phyloP scores from a whole-genome alignment of 805 yeast species.

The Metschnikowia proteae region DNA sequence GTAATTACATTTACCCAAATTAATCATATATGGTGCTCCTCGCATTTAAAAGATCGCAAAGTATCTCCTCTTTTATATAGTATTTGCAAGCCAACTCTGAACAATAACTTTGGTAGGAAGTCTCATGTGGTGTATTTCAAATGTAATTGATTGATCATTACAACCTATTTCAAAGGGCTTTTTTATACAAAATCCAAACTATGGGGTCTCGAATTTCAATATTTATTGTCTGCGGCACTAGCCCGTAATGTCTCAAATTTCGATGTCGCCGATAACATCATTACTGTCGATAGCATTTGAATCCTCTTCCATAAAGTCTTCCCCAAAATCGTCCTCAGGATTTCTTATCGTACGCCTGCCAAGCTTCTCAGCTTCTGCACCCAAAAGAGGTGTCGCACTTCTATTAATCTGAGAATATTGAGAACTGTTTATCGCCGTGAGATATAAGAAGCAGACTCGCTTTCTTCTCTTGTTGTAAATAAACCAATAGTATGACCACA shows the following conservation, averaged over 20 bases:
- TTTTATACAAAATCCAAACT: not conserved
- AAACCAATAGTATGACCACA: slow-evolving; percentile 86
- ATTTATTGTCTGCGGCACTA: not conserved
- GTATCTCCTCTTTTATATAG: not conserved
- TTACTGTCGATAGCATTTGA: slow-evolving; percentile 19
- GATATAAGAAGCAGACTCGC: slow-evolving; percentile 81
- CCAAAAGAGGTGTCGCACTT: slow-evolving; percentile 15
- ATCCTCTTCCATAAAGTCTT: slow-evolving; percentile 14
- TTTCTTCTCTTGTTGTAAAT: slow-evolving; percentile 87
- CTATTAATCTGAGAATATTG: slow-evolving; percentile 28
- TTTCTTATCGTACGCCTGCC: slow-evolving; percentile 5
- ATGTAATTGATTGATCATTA: not conserved
- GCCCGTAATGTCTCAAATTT: slow-evolving; percentile 20
- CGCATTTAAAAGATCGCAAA: not conserved
- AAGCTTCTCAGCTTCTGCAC: slow-evolving; percentile 23
- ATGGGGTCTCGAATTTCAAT: not conserved
- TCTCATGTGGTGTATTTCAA: not conserved
- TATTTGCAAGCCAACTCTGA: not conserved
- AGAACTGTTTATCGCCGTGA: slow-evolving; percentile 47
- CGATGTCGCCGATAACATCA: slow-evolving; percentile 39
- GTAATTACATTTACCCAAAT: too few species aligned
- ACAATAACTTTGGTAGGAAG: not conserved
- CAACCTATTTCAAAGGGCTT: not conserved
- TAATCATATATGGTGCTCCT: not conserved
- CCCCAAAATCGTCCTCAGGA: slow-evolving; percentile 8